Evolutionary conservation across 2,329 filamentous ascomycete genomes (phyloP), one percentile per base, ranked within the genome.

Genomic region (Colletotrichum sp.): DNA sequence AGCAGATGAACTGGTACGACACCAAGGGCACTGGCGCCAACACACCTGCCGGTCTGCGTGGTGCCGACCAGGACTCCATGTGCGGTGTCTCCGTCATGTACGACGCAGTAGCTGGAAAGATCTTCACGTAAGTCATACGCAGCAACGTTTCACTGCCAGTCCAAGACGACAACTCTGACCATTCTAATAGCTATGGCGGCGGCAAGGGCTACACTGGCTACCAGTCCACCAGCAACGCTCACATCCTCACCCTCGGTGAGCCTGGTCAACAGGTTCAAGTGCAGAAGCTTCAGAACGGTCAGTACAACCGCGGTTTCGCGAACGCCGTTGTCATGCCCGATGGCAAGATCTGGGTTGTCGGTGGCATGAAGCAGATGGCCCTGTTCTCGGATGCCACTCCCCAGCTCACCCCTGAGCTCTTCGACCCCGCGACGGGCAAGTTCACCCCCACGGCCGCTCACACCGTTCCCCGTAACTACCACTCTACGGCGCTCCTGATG

Each of bases 81-180:
- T 87, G 85, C 70, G 91, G 90, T 9, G 88, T 87, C 63, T 86
- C 87, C 3, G 86, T 90, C 76, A 91, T 92, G 90, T 92, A 88
- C 77, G 90, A 92, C 78, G 89, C 90, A n/a, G 87, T 90, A 66
- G 85, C 86, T 1, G 90, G 90, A 26, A 90, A 91, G 80, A 91
- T 92, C 28, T 82, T 92, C 4, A 87, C 88, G 55, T 68, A 67
- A 61, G 61, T 43, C 26, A 24, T 1, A 21, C 18, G 3, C 10
- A 24, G 1, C 26, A 55, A 21, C 12, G 3, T 36, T 7, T 32
- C 21, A 18, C 0, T 2, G 18, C 13, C 3, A 6, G 15, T 26
- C 18, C 18, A 15, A 18, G 55, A 10, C 16, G 2, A 26, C n/a
- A 1, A 16, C 1, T 59, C 69, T 72, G 3, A 71, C 6, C 16